Percentiles rank a stretch among this genome's conserved stretches.
Evolutionary conservation across 208 protist species (phyloP).

Genomic region (Acanthamoeba royreba): DNA sequence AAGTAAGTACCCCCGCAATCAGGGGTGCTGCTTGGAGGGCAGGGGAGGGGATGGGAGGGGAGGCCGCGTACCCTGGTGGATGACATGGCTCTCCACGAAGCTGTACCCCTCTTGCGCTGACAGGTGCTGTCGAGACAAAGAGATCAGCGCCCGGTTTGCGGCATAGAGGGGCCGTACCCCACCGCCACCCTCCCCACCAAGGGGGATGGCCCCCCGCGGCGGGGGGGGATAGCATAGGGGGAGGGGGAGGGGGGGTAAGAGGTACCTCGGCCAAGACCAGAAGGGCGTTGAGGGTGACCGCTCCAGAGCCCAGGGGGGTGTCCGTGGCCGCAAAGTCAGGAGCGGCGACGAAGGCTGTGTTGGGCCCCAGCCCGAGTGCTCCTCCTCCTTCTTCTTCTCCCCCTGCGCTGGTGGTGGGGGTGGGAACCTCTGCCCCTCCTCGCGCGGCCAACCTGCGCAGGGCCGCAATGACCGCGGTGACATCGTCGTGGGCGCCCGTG

Average conservation of each 20-base stretch:
- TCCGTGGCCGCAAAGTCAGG: background rate
- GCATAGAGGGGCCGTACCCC: background rate
- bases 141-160: no score
- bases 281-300: conserved; percentile 37
- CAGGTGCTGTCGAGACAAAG: conserved; percentile 34
- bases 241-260: background rate
- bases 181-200: no score
- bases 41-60: no score
- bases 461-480: background rate
- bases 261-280: conserved; percentile 29
- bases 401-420: no score
- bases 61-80: background rate
- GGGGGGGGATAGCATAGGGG: no score
- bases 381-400: no score
- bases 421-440: no score
- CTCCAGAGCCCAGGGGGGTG: background rate
- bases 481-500: background rate
- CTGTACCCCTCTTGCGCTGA: conserved; percentile 21
- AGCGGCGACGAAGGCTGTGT: background rate
- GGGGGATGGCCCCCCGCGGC: background rate
- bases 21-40: no score
- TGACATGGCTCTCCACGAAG: conserved; percentile 10
- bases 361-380: background rate
- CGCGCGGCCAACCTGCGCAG: no score
- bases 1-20: no score